A percentile compares a stretch with the other conserved stretches of the same genome.
phyloP scores from a whole-genome alignment of 768 basidiomycete species.

The Clavulina sp. region DNA sequence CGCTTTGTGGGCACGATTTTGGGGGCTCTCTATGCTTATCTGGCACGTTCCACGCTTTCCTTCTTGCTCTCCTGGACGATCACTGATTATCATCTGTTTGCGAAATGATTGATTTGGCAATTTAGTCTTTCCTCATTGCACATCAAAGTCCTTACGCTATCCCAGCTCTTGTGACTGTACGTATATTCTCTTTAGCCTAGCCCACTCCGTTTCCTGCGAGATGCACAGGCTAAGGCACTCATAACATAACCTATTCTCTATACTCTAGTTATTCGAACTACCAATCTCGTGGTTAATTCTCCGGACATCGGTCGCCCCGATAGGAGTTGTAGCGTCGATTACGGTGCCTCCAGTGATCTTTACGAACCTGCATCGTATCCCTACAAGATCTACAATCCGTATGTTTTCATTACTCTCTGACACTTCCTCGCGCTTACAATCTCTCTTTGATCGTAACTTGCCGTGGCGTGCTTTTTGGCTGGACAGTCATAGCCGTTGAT shows the following conservation, averaged over 20 bases:
- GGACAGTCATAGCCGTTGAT: slow-evolving; percentile 24
- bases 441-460: too few relatives aligned
- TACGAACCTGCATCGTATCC: slow-evolving; percentile 18
- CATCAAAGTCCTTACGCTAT: slow-evolving; percentile 27
- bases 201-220: too few relatives aligned
- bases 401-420: slow-evolving; percentile 15
- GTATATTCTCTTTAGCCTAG: slow-evolving; percentile 4
- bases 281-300: slow-evolving; percentile 30
- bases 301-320: slow-evolving; percentile 3
- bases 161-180: slow-evolving; percentile 24
- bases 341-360: slow-evolving; percentile 29
- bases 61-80: neutral
- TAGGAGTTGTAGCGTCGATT: slow-evolving; percentile 19
- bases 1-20: slow-evolving; percentile 20
- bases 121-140: too few relatives aligned
- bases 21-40: slow-evolving; percentile 21
- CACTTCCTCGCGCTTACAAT: too few relatives aligned
- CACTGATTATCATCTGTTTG: slow-evolving; percentile 27
- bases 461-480: too few relatives aligned
- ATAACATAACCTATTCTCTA: neutral
- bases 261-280: slow-evolving; percentile 25
- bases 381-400: slow-evolving; percentile 9
- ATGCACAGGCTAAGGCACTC: neutral
- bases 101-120: too few relatives aligned
- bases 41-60: slow-evolving; percentile 14